Evolutionary conservation across 805 yeast genomes (phyloP).

Genomic region (Yamadazyma sp.): DNA sequence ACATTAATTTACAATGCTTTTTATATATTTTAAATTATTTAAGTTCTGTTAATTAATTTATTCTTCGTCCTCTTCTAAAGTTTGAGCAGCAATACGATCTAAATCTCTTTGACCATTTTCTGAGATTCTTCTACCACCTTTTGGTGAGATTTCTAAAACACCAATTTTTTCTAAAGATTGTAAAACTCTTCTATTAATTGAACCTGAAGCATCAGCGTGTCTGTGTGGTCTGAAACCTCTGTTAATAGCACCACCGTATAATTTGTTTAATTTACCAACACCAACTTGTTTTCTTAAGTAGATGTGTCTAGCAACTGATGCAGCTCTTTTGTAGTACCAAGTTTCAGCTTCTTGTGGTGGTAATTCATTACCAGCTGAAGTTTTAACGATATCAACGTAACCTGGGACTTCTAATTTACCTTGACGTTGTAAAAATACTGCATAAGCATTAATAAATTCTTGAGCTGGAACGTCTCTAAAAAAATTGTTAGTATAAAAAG

Average conservation of each 20-base stretch:
- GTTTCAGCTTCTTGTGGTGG: constrained; percentile 99
- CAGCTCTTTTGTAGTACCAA: constrained; percentile 99
- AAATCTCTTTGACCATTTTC: constrained; percentile 99
- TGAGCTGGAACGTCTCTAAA: constrained; percentile 99
- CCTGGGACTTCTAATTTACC: constrained; percentile 99
- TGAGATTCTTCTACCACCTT: constrained; percentile 99
- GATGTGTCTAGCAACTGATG: constrained; percentile 99
- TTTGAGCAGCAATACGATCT: constrained; percentile 99
- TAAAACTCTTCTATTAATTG: constrained; percentile 96
- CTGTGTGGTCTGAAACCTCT: constrained; percentile 98
- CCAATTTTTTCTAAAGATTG: constrained; percentile 99
- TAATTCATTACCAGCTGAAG: constrained; percentile 97
- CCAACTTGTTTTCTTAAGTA: constrained; percentile 99
- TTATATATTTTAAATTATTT: constrained; percentile 2
- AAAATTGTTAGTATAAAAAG: constrained; percentile 28
- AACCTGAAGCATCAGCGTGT: constrained; percentile 99
- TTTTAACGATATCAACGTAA: constrained; percentile 99
- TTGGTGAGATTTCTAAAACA: constrained; percentile 91
- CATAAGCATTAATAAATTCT: constrained; percentile 99
- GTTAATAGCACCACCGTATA: constrained; percentile 99
- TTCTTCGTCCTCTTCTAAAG: constrained; percentile 84
- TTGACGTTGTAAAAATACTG: constrained; percentile 99
- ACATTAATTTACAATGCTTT: constrained; percentile 20
- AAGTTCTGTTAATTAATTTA: constrained; percentile 19
- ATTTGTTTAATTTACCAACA: constrained; percentile 98